A percentile compares a stretch with the other conserved stretches of the same genome.
Evolutionary conservation across 257 asterid species (phyloP).

Genomic region (Echites panduratus): DNA sequence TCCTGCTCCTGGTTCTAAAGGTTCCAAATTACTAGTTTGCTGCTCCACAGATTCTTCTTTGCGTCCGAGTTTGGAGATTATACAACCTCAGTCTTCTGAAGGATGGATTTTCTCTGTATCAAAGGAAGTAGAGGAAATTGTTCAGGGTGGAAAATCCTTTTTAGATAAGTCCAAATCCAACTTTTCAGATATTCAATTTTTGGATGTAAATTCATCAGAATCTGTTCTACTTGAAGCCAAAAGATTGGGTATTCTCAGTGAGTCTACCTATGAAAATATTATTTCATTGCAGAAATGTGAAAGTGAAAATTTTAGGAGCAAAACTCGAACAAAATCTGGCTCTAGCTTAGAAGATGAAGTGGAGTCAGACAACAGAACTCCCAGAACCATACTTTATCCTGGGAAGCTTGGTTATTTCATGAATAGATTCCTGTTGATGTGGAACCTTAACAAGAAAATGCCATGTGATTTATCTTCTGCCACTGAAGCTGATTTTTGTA

Average conservation of each 20-base stretch:
- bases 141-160: constrained; percentile 28
- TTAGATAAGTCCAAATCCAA: constrained; percentile 28
- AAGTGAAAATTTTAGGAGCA: constrained; percentile 42
- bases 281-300: constrained; percentile 56
- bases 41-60: constrained; percentile 40
- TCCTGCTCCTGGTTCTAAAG: constrained; percentile 96
- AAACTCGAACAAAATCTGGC: constrained; percentile 28
- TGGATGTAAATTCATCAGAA: constrained; percentile 43
- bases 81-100: constrained; percentile 14
- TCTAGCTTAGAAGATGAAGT: constrained; percentile 23
- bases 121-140: constrained; percentile 45
- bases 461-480: constrained; percentile 11
- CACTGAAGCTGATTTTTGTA: constrained; percentile 5
- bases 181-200: constrained; percentile 32
- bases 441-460: constrained; percentile 29
- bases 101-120: constrained; percentile 21
- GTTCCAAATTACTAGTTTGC: constrained; percentile 59
- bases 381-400: constrained; percentile 29
- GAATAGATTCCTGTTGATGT: constrained; percentile 62
- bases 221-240: constrained; percentile 55
- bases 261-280: constrained; percentile 47
- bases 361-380: constrained; percentile 18
- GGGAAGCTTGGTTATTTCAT: constrained; percentile 68
- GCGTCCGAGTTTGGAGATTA: constrained; percentile 35
- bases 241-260: constrained; percentile 51